These are phyloP conservation scores for Amanita muscaria DNA, from an alignment of 768 basidiomycete species.

Conservation along the genomic window DNA sequence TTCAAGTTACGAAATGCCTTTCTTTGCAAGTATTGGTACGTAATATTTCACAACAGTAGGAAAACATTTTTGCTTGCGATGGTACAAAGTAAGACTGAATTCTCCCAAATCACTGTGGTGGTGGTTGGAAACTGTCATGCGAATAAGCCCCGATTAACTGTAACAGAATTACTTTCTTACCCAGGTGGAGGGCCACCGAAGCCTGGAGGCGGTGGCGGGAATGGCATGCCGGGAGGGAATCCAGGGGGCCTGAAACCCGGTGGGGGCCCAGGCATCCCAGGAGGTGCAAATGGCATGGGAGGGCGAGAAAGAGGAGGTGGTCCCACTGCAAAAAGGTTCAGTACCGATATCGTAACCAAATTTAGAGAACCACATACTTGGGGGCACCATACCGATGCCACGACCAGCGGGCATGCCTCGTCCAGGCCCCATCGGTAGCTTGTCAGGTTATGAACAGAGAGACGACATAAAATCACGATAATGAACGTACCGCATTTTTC, in stretches of 20 bases:
- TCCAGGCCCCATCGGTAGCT: conserved; percentile 87
- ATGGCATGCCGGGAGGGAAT: conserved; percentile 74
- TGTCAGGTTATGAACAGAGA: conserved; percentile 6
- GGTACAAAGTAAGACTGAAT: no score
- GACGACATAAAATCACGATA: conserved; percentile 1
- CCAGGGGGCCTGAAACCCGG: conserved; percentile 82
- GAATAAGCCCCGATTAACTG: conserved; percentile 6
- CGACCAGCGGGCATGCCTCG: conserved; percentile 94
- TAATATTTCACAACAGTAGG: no score
- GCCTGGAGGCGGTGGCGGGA: conserved; percentile 66
- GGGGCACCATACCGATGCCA: conserved; percentile 94
- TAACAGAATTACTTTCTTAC: conserved; percentile 32
- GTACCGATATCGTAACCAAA: conserved; percentile 11
- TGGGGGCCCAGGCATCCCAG: conserved; percentile 82
- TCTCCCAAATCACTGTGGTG: conserved; percentile 25
- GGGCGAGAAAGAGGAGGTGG: conserved; percentile 56
- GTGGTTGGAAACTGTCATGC: conserved; percentile 39
- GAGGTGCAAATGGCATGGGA: conserved; percentile 57
- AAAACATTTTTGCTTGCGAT: no score
- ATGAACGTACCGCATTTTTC: conserved; percentile 58
- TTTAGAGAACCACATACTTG: conserved; percentile 40
- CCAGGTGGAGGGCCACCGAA: conserved; percentile 80
- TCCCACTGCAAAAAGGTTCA: conserved; percentile 36
- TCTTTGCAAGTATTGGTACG: no score
- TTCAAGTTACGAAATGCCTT: no score